Conservation (phyloP, 345 rosid genomes). For the Eutrema japonicum region DNA sequence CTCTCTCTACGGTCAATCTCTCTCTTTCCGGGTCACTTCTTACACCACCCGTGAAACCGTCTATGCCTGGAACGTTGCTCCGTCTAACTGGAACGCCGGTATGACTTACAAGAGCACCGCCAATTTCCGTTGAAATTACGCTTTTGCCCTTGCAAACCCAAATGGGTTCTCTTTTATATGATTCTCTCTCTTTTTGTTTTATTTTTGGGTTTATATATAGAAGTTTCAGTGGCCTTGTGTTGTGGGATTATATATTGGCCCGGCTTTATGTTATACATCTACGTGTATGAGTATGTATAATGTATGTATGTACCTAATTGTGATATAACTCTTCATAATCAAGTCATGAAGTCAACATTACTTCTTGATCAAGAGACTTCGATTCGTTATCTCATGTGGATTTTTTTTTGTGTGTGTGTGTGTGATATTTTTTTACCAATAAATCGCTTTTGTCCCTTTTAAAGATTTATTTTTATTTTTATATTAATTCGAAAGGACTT, state of each 20-base stretch:
- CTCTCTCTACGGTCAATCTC: slow-evolving; percentile 65
- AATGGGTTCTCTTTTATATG: slow-evolving; percentile 13
- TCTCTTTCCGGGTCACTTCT: slow-evolving; percentile 77
- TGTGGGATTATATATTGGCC: slow-evolving; percentile 29
- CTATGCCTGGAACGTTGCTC: slow-evolving; percentile 46
- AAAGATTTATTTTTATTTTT: not conserved
- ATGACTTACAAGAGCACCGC: slow-evolving; percentile 34
- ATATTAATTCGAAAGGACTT: not conserved
- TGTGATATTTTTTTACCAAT: not conserved
- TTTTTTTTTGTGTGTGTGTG: not conserved
- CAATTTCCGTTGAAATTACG: slow-evolving; percentile 37
- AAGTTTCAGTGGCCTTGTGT: slow-evolving; percentile 44
- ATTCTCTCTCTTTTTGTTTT: not conserved
- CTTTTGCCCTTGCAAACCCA: not conserved
- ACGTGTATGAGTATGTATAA: slow-evolving; percentile 17
- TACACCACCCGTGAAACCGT: slow-evolving; percentile 47
- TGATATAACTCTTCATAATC: slow-evolving; percentile 15
- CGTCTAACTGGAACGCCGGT: slow-evolving; percentile 44
- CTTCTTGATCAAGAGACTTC: slow-evolving; percentile 26
- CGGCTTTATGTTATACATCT: slow-evolving; percentile 40
- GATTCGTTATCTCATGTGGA: not conserved
- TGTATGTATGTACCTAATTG: slow-evolving; percentile 36
- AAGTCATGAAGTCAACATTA: slow-evolving; percentile 22
- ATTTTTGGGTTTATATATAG: not conserved
- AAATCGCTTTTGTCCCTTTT: not conserved